A percentile compares a stretch with the other conserved stretches of the same genome.
Evolutionary conservation across 306 rosid species (phyloP).

Genomic region (Neltuma alba): DNA sequence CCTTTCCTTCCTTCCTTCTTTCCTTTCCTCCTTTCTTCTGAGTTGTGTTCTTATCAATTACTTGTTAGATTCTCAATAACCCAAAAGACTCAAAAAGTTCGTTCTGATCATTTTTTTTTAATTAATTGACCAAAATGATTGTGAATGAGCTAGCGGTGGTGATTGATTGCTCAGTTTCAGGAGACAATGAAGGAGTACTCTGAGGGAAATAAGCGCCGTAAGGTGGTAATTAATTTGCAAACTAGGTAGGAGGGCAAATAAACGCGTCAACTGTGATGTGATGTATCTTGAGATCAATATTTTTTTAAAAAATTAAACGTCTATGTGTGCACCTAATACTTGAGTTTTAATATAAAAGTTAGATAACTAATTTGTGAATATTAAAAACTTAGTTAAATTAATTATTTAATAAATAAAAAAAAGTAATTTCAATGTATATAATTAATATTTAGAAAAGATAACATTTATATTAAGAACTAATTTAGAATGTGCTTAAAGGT

Average conservation of each 20-base stretch:
- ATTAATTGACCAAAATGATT: slow-evolving; percentile 28
- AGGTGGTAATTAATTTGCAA: slow-evolving; percentile 25
- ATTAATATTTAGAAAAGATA: too few species aligned
- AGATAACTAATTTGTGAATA: too few species aligned
- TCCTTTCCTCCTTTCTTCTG: not conserved
- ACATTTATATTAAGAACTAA: too few species aligned
- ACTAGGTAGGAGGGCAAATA: not conserved
- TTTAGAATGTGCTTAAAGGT: too few species aligned
- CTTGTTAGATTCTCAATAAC: not conserved
- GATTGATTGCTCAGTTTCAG: slow-evolving; percentile 57
- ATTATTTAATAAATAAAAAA: too few species aligned
- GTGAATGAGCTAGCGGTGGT: slow-evolving; percentile 46
- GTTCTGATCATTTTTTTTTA: slow-evolving; percentile 14
- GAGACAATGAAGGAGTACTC: slow-evolving; percentile 60
- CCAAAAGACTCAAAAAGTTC: not conserved
- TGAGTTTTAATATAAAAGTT: too few species aligned
- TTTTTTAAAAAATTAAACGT: too few species aligned
- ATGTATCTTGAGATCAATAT: not conserved
- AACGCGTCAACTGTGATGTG: slow-evolving; percentile 36
- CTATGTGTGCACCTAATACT: too few species aligned
- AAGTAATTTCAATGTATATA: too few species aligned
- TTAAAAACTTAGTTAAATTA: too few species aligned
- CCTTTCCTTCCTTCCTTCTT: not conserved
- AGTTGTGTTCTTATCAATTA: slow-evolving; percentile 3
- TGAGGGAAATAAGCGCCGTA: slow-evolving; percentile 40